Evolutionary conservation across 1,284 basidiomycete genomes (phyloP), one percentile per base, ranked within the genome.

Genomic region (Trichosporon sp.): DNA sequence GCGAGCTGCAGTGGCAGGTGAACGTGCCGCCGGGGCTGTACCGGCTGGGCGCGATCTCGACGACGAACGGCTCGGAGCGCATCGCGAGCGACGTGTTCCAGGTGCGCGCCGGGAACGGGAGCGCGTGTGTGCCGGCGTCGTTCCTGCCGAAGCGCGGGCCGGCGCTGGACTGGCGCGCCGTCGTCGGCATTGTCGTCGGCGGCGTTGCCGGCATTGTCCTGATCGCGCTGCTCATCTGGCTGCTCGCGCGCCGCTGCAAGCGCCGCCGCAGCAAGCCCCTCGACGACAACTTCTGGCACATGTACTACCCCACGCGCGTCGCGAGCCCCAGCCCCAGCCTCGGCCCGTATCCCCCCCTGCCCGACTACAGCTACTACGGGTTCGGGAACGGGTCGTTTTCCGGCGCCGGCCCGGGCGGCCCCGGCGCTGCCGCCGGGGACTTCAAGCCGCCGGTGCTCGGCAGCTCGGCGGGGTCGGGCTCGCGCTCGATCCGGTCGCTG

Each of bases 201-300:
- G 56, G 56, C 13, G 56, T 60, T 2, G 56, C 27, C 18, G 56
- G 56, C 18, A 60, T 60, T 29, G 27, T 60, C 27, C 56, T 60
- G 15, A 29, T 32, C 7, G 56, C 6, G 13, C 56, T 60, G 27
- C 1, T 31, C 15, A 29, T 32, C 8, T 60, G 56, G 56, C 27
- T 31, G 21, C 27, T 60, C 2, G 12, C 12, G 15, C 56, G 56
- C 15, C 18, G 29, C 15, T 31, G 56, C 27, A 29, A 31, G 53
- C 13, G n/a, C 18, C 29, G 27, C 8, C 27, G 56, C 12, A 31
- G 18, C 18, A 29, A 60, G 56, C 56, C 56, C 18, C 27, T 60
- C 29, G 56, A 60, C 56, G 56, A 60, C 18, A 60, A 29, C 56
- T 60, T 60, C 56, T 60, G 56, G 56, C 56, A 60, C 56, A 60